phyloP scores from a whole-genome alignment of 2,329 filamentous ascomycete species.

The Xylaria digitata region DNA sequence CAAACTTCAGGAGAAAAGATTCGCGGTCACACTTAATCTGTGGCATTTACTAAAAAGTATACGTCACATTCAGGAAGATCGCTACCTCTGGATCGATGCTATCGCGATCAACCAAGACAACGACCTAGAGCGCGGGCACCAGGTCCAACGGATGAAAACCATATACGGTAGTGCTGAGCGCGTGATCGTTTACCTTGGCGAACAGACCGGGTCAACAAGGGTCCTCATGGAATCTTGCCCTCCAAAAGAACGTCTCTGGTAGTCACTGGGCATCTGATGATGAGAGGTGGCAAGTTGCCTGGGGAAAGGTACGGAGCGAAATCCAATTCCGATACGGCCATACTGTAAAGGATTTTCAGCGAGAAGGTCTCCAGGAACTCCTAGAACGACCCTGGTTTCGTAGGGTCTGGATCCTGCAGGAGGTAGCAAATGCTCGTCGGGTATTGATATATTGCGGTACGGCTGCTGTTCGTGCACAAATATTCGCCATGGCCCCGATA shows the following conservation, averaged over 20 bases:
- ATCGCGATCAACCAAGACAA: constrained; percentile 33
- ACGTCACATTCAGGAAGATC: constrained; percentile 4
- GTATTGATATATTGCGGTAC: constrained; percentile 16
- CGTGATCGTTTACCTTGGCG: constrained; percentile 29
- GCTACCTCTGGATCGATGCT: constrained; percentile 35
- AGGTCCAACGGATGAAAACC: constrained; percentile 29
- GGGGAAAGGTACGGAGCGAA: not conserved
- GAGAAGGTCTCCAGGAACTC: constrained; percentile 8
- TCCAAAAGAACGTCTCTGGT: not conserved
- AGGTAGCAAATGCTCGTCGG: constrained; percentile 23
- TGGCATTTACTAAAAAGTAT: constrained; percentile 11
- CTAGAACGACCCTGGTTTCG: constrained; percentile 18
- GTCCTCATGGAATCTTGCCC: constrained; percentile 3
- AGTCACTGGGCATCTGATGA: constrained; percentile 7
- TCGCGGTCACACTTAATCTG: constrained; percentile 27
- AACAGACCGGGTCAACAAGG: not conserved
- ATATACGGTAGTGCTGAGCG: constrained; percentile 29
- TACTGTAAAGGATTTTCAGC: not conserved
- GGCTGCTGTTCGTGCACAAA: not conserved
- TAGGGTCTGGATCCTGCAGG: constrained; percentile 29
- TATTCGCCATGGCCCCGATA: constrained; percentile 4
- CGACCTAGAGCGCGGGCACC: constrained; percentile 22
- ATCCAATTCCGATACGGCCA: not conserved
- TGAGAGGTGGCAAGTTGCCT: not conserved
- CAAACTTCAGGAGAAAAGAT: not conserved